Base-by-base conservation (phyloP, 192 early-diverging fungal genomes). In the Coemansia sp. region DNA sequence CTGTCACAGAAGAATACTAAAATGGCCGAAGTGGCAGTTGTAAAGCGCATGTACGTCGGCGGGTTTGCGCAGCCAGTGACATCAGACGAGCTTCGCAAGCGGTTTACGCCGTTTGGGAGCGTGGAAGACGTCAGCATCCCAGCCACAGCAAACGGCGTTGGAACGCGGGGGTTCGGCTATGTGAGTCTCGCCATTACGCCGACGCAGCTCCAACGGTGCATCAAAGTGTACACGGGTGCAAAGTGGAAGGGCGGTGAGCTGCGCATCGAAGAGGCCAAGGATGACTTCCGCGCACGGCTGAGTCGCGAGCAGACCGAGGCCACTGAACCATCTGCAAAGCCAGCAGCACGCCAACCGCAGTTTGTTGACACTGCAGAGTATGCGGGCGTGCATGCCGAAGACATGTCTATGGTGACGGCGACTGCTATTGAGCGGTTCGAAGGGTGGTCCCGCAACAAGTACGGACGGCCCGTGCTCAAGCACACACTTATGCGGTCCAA, bases 241-340 rank as follows among this genome's bases (percentile, higher is more conserved):
- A 91, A 90, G 56, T 94, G 93, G 93, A 94, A 92, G 72, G 93
- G 93, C 42, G 81, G 85, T 22, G 83, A 85, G 25, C 52, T 94
- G 58, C 84, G 86, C 46, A 74, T 94, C 15, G 89, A 93, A 58
- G 91, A 91, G n/a, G 90, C 93, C 11, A 92, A 91, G 68, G 85
- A 85, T 50, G 81, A 86, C 59, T 93, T 86, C 72, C 58, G 52
- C 51, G 60, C 57, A 4, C 83, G 81, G 34, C 68, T 82, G 14
- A 52, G 80, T 50, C 78, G 88, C 12, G 86, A 88, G 64, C 53
- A 69, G 64, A 64, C 56, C 10, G 74, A 82, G 47, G 47, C 44
- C 11, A 54, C 25, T 10, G 56, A 60, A 21, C 50, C 36, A 19
- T 1, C 21, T 15, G 49, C n/a, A 2, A 12, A 46, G 10, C 31